Percentiles rank a stretch among this genome's conserved stretches.
These are phyloP conservation scores for Solanum virginianum DNA, from an alignment of 257 asterid species.

Conservation along the genomic window DNA sequence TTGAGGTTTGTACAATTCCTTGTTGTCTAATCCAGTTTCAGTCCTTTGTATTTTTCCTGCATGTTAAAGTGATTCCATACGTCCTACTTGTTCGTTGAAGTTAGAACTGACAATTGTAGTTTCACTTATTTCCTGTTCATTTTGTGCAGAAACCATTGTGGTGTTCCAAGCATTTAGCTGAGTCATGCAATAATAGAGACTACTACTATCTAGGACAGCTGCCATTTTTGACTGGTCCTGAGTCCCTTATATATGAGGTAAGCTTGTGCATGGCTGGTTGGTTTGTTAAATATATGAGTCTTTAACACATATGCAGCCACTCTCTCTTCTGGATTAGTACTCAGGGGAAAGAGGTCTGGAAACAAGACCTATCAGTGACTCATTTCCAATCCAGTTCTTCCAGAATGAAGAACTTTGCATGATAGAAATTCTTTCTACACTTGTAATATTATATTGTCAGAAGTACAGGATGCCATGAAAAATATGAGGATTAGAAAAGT, in stretches of 20 bases:
- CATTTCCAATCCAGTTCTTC: too few relatives aligned
- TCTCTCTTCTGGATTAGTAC: too few relatives aligned
- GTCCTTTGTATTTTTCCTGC: neutral
- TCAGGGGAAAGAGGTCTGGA: too few relatives aligned
- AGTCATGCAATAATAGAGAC: slow-evolving; percentile 53
- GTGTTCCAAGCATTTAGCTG: slow-evolving; percentile 48
- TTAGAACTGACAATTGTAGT: neutral
- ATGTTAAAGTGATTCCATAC: neutral
- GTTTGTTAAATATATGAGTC: neutral
- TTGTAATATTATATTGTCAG: neutral
- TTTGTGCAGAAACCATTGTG: slow-evolving; percentile 85
- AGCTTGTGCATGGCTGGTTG: neutral
- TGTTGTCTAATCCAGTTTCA: slow-evolving; percentile 4
- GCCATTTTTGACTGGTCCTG: slow-evolving; percentile 62
- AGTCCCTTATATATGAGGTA: slow-evolving; percentile 86
- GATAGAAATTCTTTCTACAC: neutral
- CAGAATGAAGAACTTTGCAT: neutral
- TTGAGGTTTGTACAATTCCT: slow-evolving; percentile 40
- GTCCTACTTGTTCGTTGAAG: neutral
- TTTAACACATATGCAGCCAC: neutral
- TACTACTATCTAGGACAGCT: slow-evolving; percentile 89
- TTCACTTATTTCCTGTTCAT: neutral
- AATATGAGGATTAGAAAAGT: neutral
- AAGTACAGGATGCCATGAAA: neutral
- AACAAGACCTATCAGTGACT: too few relatives aligned